Percentiles rank a stretch among this genome's conserved stretches.
Conservation (phyloP, 2,329 filamentous ascomycete species). For the Graphiopsis chlorocephala region DNA sequence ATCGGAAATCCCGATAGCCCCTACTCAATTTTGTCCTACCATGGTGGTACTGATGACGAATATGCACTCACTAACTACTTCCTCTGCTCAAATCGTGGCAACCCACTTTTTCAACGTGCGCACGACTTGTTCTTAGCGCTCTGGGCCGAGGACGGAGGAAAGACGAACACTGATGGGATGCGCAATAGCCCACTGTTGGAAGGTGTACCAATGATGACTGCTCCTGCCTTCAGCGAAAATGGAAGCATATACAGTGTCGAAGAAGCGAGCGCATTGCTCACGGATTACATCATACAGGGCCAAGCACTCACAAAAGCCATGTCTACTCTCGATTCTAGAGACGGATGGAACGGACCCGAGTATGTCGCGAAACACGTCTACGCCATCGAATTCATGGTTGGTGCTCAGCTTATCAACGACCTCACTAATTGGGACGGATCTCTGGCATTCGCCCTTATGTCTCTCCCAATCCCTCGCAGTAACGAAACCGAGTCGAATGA, state of each 20-base stretch:
- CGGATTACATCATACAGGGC: not conserved
- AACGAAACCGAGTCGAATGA: constrained; percentile 28
- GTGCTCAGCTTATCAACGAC: constrained; percentile 54
- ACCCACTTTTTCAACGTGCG: not conserved
- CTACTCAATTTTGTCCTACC: not conserved
- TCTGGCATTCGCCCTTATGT: constrained; percentile 52
- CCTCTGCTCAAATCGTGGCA: not conserved
- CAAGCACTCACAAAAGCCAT: not conserved
- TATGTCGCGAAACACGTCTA: constrained; percentile 52
- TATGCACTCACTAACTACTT: not conserved
- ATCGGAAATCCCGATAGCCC: not conserved
- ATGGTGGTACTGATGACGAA: not conserved
- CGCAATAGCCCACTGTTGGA: not conserved
- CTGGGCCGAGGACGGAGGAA: not conserved
- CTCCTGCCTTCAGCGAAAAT: not conserved
- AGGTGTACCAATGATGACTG: not conserved
- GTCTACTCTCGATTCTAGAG: not conserved
- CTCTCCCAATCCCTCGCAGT: constrained; percentile 26
- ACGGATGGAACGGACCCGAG: constrained; percentile 34
- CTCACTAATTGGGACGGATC: constrained; percentile 52
- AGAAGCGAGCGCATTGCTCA: not conserved
- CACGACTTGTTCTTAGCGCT: not conserved
- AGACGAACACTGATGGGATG: not conserved
- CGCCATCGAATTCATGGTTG: constrained; percentile 50
- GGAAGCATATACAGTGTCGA: not conserved